Base-by-base conservation (phyloP, 2,329 filamentous ascomycete genomes). In the Kalmusia sp. region DNA sequence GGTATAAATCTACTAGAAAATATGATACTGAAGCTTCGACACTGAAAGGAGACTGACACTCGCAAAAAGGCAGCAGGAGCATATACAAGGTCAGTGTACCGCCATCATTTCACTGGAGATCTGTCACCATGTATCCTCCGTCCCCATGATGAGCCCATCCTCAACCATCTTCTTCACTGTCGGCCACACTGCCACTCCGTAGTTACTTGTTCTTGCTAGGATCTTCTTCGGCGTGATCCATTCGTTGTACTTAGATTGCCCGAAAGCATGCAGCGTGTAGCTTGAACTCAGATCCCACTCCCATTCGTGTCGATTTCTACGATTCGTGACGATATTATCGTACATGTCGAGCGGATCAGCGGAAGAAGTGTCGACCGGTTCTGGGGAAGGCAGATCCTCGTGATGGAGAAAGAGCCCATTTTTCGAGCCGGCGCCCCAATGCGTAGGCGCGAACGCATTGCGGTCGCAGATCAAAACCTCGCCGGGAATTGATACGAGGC, bases 241-340 rank as follows among this genome's bases (percentile, higher is more conserved):
- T 3, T 54, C 14, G 4, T 50, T 33, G 22, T 61, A 50, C 3
- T 17, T 2, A 12, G 45, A 17, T 24, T 48, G 48, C 2, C 40
- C 37, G 34, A 59, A 62, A 4, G 58, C 60, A 57, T 66, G 60
- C 43, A 66, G 25, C 55, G 62, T 38, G 31, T 63, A 65, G 1
- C 55, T 55, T 2, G 46, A 25, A 0, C 50, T 54, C 21, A 63
- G 59, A 40, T 66, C 58, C 55, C 58, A 55, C 25, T 62, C 60
- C 52, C 60, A 63, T 1, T 61, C 60, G 15, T 37, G 37, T 12
- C 52, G 49, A 17, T 17, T 25, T 9, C 56, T 35, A 1, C 51
- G 34, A 15, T 59, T 58, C 33, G 38, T 9, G 7, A 60, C 49
- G 7, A 55, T 43, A 6, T 24, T 38, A 1, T 62, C 56, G 17